Base-by-base conservation (phyloP, 257 asterid species). In the Scutellaria baicalensis region DNA sequence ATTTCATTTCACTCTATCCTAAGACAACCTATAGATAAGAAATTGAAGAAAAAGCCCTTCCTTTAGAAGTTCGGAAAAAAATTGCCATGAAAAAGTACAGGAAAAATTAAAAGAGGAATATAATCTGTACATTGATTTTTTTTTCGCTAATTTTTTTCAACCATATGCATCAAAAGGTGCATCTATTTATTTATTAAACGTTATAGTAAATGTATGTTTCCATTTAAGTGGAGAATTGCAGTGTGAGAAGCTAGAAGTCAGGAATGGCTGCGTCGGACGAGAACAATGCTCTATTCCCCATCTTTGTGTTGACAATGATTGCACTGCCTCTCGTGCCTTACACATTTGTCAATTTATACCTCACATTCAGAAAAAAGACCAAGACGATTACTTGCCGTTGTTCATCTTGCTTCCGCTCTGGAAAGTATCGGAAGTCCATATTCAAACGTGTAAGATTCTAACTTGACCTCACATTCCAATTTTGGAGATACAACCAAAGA, bases 291-390 rank as follows among this genome's bases (percentile, higher is more conserved):
- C 85, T 94, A n/a, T 94, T 94, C 68, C 97, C 99, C 35, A 94
- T 94, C 71, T 94, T 94, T 71, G 89, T 91, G 39, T 81, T 94
- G 84, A 94, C 99, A 40, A 80, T 94, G 77, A 88, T 94, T 77
- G 90, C 97, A 8, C 85, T 94, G 80, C 99, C 98, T 64, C 85
- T 94, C 67, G 98, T 94, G 75, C 99, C 99, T 4, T 94, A 89
- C 55, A 94, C 99, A 8, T 74, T 94, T 67, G 81, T 91, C 73
- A 85, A 91, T 64, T 74, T 94, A 59, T 86, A 79, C 76, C 87
- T 79, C 11, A 89, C 95, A 17, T 81, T 84, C 66, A 79, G 75
- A 6, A 86, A 86, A 78, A 89, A 94, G 75, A 80, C 88, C 52
- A 79, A 81, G 21, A 86, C 70, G 70, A 78, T 85, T 54, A 87